These are phyloP conservation scores for Lyophyllum shimeji DNA, from an alignment of 768 basidiomycete genomes.

Conservation along the genomic window DNA sequence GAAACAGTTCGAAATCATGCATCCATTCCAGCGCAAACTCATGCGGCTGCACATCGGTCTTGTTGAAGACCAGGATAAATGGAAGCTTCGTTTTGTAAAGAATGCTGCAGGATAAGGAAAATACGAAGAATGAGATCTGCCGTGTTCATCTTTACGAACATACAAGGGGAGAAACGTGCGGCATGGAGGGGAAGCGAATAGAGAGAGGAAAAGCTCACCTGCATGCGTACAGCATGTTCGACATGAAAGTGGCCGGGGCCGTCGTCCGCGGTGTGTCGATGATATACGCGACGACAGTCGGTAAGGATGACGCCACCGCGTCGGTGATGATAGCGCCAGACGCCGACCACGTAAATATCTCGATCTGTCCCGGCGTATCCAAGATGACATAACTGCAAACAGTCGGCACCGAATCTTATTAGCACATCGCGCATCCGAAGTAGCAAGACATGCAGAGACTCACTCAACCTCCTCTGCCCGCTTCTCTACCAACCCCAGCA, in stretches of 20 bases:
- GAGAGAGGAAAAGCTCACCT: conserved; percentile 47
- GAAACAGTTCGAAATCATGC: conserved; percentile 96
- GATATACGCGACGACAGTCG: conserved; percentile 94
- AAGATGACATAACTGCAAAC: conserved; percentile 85
- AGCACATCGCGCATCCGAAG: background rate
- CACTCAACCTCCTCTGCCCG: conserved; percentile 86
- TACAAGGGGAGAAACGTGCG: background rate
- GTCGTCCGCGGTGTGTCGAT: conserved; percentile 96
- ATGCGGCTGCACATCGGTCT: conserved; percentile 90
- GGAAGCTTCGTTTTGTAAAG: conserved; percentile 98
- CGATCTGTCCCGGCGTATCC: conserved; percentile 98
- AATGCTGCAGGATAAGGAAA: conserved; percentile 55
- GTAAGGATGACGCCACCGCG: conserved; percentile 89
- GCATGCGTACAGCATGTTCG: conserved; percentile 99
- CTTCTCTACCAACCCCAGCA: conserved; percentile 88
- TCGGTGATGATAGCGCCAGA: conserved; percentile 99
- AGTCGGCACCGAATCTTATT: background rate
- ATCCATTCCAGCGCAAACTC: conserved; percentile 97
- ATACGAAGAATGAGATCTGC: background rate
- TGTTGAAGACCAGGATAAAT: conserved; percentile 98
- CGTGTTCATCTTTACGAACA: background rate
- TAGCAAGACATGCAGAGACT: conserved; percentile 25
- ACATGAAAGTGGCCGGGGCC: conserved; percentile 98
- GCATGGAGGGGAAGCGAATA: background rate
- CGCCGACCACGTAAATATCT: conserved; percentile 99